Percentiles rank a stretch among this genome's conserved stretches.
Evolutionary conservation across 805 yeast species (phyloP).

Genomic region (Kuraishia piskuri): DNA sequence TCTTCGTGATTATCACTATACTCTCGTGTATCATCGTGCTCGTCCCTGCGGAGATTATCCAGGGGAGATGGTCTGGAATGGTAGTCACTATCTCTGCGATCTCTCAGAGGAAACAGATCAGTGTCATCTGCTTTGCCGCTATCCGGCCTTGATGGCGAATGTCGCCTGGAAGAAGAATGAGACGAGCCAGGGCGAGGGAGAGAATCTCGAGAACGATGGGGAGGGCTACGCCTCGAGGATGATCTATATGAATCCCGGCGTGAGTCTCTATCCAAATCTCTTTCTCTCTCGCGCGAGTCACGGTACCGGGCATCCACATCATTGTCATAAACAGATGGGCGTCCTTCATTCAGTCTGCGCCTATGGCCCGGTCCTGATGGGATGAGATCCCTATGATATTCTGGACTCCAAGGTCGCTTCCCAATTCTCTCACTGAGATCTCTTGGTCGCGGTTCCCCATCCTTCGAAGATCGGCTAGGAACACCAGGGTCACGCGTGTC

Average conservation of each 20-base stretch:
- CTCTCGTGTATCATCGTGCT: background rate
- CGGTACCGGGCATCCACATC: background rate
- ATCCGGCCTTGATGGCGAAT: background rate
- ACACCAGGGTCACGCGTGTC: background rate
- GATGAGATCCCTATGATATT: slow-evolving; percentile 6
- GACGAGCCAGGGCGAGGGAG: background rate
- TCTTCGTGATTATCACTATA: background rate
- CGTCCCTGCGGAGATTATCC: background rate
- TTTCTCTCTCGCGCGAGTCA: background rate
- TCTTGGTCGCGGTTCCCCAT: background rate
- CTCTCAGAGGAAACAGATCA: background rate
- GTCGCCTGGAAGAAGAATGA: background rate
- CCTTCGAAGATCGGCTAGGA: background rate
- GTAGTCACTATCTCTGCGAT: background rate
- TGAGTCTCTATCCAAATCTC: background rate
- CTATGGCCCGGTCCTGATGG: background rate
- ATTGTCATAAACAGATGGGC: background rate
- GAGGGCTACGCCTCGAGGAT: background rate
- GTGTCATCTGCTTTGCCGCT: background rate
- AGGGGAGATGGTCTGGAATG: too few relatives aligned
- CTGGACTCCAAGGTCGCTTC: background rate
- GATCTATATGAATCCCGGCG: background rate
- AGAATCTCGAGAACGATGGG: background rate
- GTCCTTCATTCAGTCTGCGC: slow-evolving; percentile 1
- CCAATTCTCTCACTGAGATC: background rate